Base-by-base conservation (phyloP, 1,284 basidiomycete species). In the Naganishia sp. region DNA sequence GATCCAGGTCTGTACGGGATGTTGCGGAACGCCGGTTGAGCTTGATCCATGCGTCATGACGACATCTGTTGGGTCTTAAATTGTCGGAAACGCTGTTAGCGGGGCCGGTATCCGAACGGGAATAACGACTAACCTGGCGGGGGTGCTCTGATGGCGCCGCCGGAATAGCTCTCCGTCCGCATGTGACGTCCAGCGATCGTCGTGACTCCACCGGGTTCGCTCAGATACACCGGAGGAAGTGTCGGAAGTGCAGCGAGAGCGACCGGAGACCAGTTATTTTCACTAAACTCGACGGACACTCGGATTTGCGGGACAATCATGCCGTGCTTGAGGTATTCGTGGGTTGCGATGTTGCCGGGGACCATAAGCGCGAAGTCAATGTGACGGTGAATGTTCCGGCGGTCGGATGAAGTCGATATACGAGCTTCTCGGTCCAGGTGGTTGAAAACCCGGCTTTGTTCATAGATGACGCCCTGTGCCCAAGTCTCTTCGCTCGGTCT, bases 361-460 rank as follows among this genome's bases (percentile, higher is more conserved):
- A 57, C 55, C 55, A 57, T 57, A 9, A 57, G 25, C 6, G 55
- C 55, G 10, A 57, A 57, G 16, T 57, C 55, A 42, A 57, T 57
- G 6, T 57, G 55, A 45, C 55, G 55, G 25, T 57, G 55, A 15
- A 57, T 57, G 7, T 15, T 13, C 28, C 55, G 55, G 5, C 44
- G 55, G 28, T 57, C 55, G 1, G 28, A 25, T 25, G 43, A 31
- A n/a, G 55, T 57, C 16, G 25, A 45, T 23, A 57, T 46, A 3
- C 42, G 43, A 16, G 55, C 55, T 57, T 57, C 55, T 4, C 44
- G 25, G 16, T 57, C 55, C 10, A 57, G 43, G 21, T 57, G 55
- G 25, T 46, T 57, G 44, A 57, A 57, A 3, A 57, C 25, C 5
- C 55, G 43, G 4, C 55, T 44, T 33, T 57, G 55, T 23, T 57